Evolutionary conservation across 192 early-diverging fungal genomes (phyloP), one percentile per base, ranked within the genome.

Genomic region (Backusella macrospora): DNA sequence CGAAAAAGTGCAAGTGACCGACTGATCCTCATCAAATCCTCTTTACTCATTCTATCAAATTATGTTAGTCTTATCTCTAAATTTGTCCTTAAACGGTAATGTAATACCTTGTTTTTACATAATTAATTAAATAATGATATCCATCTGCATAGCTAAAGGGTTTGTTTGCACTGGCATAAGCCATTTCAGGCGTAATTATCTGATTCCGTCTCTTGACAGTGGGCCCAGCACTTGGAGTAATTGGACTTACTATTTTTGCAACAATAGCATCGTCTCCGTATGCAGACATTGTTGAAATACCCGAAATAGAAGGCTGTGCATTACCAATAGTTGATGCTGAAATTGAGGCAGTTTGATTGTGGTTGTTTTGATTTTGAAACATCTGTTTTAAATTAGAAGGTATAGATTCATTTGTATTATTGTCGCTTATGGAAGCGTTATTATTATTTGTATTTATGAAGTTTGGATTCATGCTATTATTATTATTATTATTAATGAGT

Each of bases 61-160:
- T 5, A 62, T 21, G n/a, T 66, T 39, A 43, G 38, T 8, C 6
- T 9, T 21, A 0, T 12, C 15, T 40, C 2, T 16, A 63, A 6
- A 10, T n/a, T 39, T 1, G 5, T 0, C 0, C 15, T 6, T 16
- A 2, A 16, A 6, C 9, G 6, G 16, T 55, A 55, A 21, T 39
- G 3, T n/a, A 48, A n/a, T 18, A 39, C 63, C 38, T 29, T 4
- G 69, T 76, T 74, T 82, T 90, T 84, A 96, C 92, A 75, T 93
- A 92, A 6, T 86, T 86, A 65, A 98, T 90, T 62, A 96, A 82
- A 76, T 91, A 96, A 79, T 96, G 96, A 83, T 93, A 98, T 10
- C 96, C 96, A 74, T 94, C 94, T 26, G 90, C 88, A 84, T 98
- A 96, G 69, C 92, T 91, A 81, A 95, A 95, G 8, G 96, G 95